phyloP scores from a whole-genome alignment of 805 yeast genomes.

The Spathaspora sp. region DNA sequence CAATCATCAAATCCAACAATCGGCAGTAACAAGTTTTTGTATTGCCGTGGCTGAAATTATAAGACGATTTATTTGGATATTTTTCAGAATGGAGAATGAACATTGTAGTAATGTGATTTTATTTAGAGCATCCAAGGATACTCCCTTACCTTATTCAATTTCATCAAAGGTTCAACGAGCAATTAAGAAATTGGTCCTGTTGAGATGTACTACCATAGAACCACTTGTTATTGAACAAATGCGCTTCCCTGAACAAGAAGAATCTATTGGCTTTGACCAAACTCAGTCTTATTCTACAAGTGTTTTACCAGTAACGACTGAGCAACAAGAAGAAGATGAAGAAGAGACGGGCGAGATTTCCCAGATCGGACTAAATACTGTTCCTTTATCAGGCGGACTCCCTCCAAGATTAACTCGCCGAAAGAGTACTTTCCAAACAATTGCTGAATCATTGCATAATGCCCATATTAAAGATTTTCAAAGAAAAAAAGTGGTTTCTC shows the following conservation, averaged over 20 bases:
- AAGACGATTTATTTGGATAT: slow-evolving; percentile 85
- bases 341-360: neutral
- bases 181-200: slow-evolving; percentile 31
- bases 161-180: slow-evolving; percentile 31
- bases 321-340: neutral
- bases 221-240: neutral
- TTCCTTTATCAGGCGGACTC: neutral
- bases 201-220: slow-evolving; percentile 21
- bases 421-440: slow-evolving; percentile 35
- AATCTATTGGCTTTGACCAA: neutral
- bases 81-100: slow-evolving; percentile 93
- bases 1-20: slow-evolving; percentile 74
- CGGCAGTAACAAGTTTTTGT: slow-evolving; percentile 79
- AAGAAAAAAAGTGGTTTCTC: slow-evolving; percentile 45
- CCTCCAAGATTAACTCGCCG: slow-evolving; percentile 10
- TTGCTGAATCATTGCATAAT: slow-evolving; percentile 57
- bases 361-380: slow-evolving; percentile 5
- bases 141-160: slow-evolving; percentile 75
- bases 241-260: neutral
- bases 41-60: slow-evolving; percentile 79
- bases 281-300: neutral
- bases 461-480: slow-evolving; percentile 89
- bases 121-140: slow-evolving; percentile 83
- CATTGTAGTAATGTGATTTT: slow-evolving; percentile 86
- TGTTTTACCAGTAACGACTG: neutral